Evolutionary conservation across 768 basidiomycete genomes (phyloP), one percentile per base, ranked within the genome.

Genomic region (Paxillus ammoniavirescens): DNA sequence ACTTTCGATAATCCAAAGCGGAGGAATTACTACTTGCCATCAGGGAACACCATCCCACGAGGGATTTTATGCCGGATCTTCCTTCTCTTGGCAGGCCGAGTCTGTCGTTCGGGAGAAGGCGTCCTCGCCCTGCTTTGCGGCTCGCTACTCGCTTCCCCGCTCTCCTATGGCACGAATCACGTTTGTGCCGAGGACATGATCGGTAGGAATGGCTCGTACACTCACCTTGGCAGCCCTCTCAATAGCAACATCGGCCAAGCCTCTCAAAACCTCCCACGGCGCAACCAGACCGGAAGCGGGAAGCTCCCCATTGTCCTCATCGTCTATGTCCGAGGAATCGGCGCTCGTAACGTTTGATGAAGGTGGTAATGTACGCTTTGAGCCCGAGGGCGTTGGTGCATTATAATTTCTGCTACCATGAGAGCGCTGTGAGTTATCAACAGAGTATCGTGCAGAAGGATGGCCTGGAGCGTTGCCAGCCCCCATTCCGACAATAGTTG

Each of bases 261-360:
- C 87, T 58, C 89, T 77, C 48, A 92, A 75, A 40, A 92, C 91
- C 72, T 91, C 89, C 85, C 89, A 89, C 47, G 92, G 92, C 8
- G 91, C 91, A 50, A 91, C 84, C 44, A 93, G 80, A 45, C 92
- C 90, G 38, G 80, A 82, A 36, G 87, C 87, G 1, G 92, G 91
- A 13, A 93, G 71, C 65, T 88, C 91, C 15, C 87, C 86, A 53
- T 81, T 81, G 41, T 89, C 89, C 42, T 91, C 89, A 45, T 91
- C 90, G 47, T 93, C 92, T n/a, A 82, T 68, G 63, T 92, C 91
- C 36, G 90, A 89, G 1, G 91, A 91, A 68, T 92, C 84, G 10
- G 87, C 84, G 57, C 88, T 91, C 8, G 86, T 83, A 55, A 84
- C 80, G 60, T 82, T 83, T 2, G 89, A 89, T 13, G 82, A 78